Base-by-base conservation (phyloP, 1,284 basidiomycete genomes). In the Violaceomyces palustris region DNA sequence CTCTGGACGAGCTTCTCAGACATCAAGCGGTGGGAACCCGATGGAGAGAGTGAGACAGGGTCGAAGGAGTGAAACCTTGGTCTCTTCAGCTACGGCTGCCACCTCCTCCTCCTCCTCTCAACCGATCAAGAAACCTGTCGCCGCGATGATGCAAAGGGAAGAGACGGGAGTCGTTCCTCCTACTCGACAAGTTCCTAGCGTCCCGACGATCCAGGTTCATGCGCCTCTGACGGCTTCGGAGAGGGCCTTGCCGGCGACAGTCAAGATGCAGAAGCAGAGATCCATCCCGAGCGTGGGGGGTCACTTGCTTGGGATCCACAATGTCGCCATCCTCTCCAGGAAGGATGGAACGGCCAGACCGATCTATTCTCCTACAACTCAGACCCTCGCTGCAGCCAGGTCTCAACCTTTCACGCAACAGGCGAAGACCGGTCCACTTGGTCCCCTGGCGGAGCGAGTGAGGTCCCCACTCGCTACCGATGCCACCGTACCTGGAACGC, bases 301-400 rank as follows among this genome's bases (percentile, higher is more conserved):
- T 2, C 58, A 61, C 27, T 24, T 61, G 18, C 23, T 61, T 7
- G 44, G 42, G 5, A 34, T 31, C 4, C 22, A 46, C 6, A 35
- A 50, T 23, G 41, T 47, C 2, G 48, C 40, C 14, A 17, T 57
- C 4, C 41, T 61, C 3, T 28, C 37, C 6, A 36, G 43, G 6
- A 52, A 52, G 17, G 58, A 61, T 25, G 58, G 58, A 2, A 33
- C 45, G 7, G 41, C 50, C 4, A 41, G 58, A 17, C 38, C 53
- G n/a, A 57, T 61, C 37, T 61, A 57, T 35, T 61, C 58, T 6
- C 58, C 58, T 5, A 61, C 58, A 3, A 53, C 58, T 1, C 43
- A 55, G 35, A 61, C 53, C 3, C 47, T 59, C 28, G 55, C 50
- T n/a, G 44, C 44, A 10, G 53, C 45, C 2, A 7, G 52, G n/a